Evolutionary conservation across 768 basidiomycete species (phyloP).

Genomic region (Cantharellus anzutake): DNA sequence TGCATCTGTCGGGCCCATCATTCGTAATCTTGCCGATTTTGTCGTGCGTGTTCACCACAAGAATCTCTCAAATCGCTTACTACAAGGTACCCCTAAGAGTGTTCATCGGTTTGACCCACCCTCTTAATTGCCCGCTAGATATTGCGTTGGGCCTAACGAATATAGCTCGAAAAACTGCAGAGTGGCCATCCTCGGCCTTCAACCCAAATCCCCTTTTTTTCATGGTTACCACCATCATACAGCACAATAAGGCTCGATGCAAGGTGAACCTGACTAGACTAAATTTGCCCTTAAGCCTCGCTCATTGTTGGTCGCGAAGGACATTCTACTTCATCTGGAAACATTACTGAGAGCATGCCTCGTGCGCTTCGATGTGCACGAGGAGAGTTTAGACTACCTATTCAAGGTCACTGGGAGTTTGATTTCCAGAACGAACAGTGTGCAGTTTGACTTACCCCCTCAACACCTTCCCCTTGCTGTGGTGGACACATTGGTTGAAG

Average conservation of each 20-base stretch:
- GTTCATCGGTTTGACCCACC: neutral
- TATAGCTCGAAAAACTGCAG: conserved; percentile 38
- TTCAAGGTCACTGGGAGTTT: conserved; percentile 29
- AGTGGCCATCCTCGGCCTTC: conserved; percentile 28
- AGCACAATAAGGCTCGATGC: conserved; percentile 38
- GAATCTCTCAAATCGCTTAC: conserved; percentile 30
- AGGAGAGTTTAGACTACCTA: conserved; percentile 25
- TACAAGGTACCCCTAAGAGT: conserved; percentile 28
- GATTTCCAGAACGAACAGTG: conserved; percentile 14
- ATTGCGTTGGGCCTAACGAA: conserved; percentile 33
- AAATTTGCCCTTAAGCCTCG: neutral
- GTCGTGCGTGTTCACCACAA: conserved; percentile 39
- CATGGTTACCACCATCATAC: conserved; percentile 32
- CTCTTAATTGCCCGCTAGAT: conserved; percentile 21
- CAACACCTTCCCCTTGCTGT: conserved; percentile 22
- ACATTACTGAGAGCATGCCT: conserved; percentile 37
- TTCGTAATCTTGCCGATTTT: conserved; percentile 34
- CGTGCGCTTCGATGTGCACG: conserved; percentile 29
- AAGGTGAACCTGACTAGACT: conserved; percentile 24
- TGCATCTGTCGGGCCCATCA: neutral
- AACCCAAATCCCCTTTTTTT: conserved; percentile 38
- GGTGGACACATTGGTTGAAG: conserved; percentile 34
- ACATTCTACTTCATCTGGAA: conserved; percentile 38
- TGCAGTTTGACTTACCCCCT: neutral
- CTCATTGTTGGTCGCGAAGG: conserved; percentile 21